These are phyloP conservation scores for Tolypocladium pustulatum DNA, from an alignment of 2,329 filamentous ascomycete genomes.

Conservation along the genomic window DNA sequence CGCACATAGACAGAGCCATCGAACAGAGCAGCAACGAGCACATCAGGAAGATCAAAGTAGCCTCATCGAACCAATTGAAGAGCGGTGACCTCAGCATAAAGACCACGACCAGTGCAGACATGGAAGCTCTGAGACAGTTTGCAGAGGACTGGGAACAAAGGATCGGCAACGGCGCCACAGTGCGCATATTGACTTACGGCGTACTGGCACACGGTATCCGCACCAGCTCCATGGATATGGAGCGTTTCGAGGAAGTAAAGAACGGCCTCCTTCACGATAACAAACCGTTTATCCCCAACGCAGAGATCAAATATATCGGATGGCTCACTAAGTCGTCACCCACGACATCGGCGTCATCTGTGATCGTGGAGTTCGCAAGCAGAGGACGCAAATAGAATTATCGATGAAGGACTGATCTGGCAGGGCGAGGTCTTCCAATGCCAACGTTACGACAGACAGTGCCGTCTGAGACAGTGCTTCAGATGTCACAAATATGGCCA, in stretches of 20 bases:
- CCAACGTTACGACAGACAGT: neutral
- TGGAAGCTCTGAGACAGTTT: too few species aligned
- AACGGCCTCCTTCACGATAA: neutral
- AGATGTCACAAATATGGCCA: slow-evolving; percentile 4
- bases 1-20: neutral
- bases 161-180: too few species aligned
- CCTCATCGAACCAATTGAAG: too few species aligned
- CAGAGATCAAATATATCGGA: neutral
- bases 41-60: too few species aligned
- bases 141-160: too few species aligned
- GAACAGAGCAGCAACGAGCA: neutral
- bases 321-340: neutral
- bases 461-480: slow-evolving; percentile 4
- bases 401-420: neutral
- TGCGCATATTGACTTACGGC: too few species aligned
- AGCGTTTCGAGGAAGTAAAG: neutral
- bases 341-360: neutral
- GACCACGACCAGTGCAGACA: too few species aligned
- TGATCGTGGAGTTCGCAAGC: neutral
- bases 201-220: too few species aligned
- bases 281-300: neutral
- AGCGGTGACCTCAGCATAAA: too few species aligned
- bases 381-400: neutral
- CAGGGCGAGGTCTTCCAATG: neutral
- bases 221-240: too few species aligned